Percentiles rank a stretch among this genome's conserved stretches.
Evolutionary conservation across 2,329 filamentous ascomycete genomes (phyloP).

Genomic region (Geosmithia flava): DNA sequence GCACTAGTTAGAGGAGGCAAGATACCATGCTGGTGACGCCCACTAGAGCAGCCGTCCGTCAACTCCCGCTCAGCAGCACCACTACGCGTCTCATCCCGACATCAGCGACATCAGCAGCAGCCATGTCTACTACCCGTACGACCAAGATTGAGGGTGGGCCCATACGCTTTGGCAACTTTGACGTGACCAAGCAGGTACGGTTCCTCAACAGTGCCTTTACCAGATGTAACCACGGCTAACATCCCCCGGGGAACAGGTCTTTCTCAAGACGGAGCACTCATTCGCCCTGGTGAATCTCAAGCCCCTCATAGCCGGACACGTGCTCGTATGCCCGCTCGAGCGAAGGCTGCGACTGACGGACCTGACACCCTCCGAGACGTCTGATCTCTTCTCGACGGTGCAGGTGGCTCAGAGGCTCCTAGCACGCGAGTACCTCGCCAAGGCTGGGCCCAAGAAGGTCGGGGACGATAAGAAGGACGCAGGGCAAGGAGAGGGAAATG

Average conservation of each 20-base stretch:
- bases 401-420: constrained; percentile 73
- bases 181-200: constrained; percentile 61
- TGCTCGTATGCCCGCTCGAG: constrained; percentile 71
- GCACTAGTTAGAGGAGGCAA: background rate
- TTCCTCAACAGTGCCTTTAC: background rate
- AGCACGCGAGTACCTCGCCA: constrained; percentile 40
- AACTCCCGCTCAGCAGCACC: background rate
- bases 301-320: constrained; percentile 83
- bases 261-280: constrained; percentile 65
- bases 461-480: too few relatives aligned
- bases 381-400: constrained; percentile 78
- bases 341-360: constrained; percentile 63
- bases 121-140: constrained; percentile 14
- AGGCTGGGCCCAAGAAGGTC: constrained; percentile 16
- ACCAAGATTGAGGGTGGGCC: constrained; percentile 9
- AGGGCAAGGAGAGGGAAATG: constrained; percentile 8
- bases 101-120: constrained; percentile 1
- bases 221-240: too few relatives aligned
- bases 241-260: too few relatives aligned
- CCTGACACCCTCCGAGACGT: constrained; percentile 56
- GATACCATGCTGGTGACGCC: background rate
- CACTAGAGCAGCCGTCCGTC: background rate
- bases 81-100: background rate
- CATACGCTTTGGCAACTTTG: constrained; percentile 63
- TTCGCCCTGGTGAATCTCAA: constrained; percentile 94